Conservation (phyloP, 768 basidiomycete genomes). For the Panaeolus papilionaceus region DNA sequence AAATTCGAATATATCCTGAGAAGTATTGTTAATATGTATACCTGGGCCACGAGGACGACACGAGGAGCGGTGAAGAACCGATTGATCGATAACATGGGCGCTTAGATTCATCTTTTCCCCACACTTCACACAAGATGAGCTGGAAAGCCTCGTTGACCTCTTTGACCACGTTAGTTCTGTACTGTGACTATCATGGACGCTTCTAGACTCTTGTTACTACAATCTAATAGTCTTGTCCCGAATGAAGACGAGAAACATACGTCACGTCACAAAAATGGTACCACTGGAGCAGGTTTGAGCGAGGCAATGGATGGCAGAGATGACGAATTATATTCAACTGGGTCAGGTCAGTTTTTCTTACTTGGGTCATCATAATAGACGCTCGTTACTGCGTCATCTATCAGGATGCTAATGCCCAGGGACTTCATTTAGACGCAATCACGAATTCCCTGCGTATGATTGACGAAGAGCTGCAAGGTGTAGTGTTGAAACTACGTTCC, state of each 20-base stretch:
- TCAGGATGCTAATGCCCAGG: background rate
- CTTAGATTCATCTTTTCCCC: background rate
- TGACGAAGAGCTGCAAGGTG: background rate
- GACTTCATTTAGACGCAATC: background rate
- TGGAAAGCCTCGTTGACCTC: background rate
- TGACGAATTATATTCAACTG: background rate
- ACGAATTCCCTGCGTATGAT: background rate
- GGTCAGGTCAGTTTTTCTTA: background rate
- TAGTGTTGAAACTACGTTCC: background rate
- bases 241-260: background rate
- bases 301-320: background rate
- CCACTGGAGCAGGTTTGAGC: background rate
- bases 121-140: background rate
- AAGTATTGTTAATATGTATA: too few species aligned
- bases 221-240: background rate
- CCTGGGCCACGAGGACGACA: too few species aligned
- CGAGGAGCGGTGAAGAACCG: background rate
- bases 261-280: background rate
- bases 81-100: conserved; percentile 1
- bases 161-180: background rate
- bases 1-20: too few species aligned
- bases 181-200: background rate
- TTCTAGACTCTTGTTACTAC: background rate
- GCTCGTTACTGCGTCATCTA: too few species aligned
- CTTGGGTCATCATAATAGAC: background rate